Evolutionary conservation across 306 rosid species (phyloP).

Genomic region (Fragaria nilgerrensis): DNA sequence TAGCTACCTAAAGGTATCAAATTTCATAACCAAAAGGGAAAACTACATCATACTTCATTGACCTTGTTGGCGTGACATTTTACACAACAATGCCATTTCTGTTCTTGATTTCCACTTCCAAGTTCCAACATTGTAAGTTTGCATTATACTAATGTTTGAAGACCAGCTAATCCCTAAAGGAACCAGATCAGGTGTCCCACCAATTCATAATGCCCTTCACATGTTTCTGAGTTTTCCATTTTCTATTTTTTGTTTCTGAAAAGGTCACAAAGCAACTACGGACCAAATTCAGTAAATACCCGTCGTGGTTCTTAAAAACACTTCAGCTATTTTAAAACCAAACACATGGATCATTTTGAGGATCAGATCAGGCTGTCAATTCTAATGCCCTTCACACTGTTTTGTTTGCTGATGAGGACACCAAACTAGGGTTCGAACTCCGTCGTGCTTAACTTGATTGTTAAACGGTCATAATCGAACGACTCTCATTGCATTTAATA

Average conservation of each 20-base stretch:
- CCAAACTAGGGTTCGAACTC: not conserved
- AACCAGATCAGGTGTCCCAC: no score
- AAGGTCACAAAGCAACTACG: conserved; percentile 1
- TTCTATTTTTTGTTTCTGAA: not conserved
- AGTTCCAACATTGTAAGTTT: not conserved
- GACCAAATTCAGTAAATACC: no score
- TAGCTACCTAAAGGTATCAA: not conserved
- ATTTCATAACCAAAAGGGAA: not conserved
- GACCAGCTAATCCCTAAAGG: not conserved
- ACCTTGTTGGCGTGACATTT: not conserved
- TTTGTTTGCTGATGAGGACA: not conserved
- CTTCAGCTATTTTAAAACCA: not conserved
- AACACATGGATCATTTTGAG: not conserved
- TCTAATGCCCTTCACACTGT: not conserved
- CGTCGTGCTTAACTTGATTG: accelerated
- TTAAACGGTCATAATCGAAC: accelerated
- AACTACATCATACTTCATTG: not conserved
- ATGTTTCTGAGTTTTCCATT: not conserved
- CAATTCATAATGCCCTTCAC: no score
- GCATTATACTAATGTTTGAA: not conserved
- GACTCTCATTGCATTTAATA: not conserved
- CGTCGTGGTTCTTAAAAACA: not conserved
- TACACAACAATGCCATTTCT: not conserved
- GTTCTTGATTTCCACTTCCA: not conserved
- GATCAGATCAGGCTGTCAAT: not conserved